Percentiles rank a stretch among this genome's conserved stretches.
Conservation (phyloP, 2,329 filamentous ascomycete species). For the Ceratocystis variospora region DNA sequence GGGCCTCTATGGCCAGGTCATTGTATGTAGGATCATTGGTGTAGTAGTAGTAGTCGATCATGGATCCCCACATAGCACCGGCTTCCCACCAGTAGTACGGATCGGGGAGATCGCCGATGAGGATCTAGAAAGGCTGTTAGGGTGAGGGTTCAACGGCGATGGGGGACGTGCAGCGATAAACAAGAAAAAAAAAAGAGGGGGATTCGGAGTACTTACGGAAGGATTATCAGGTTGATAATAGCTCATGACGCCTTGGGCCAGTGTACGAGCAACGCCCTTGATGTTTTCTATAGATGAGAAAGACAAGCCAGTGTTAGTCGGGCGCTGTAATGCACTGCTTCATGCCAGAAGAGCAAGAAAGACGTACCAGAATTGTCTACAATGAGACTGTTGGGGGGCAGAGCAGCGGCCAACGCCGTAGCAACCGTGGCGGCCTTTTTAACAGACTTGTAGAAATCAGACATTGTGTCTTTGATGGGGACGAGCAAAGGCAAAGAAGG, state of each 20-base stretch:
- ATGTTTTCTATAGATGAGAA: conserved; percentile 34
- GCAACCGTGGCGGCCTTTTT: not conserved
- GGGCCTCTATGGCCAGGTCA: conserved; percentile 41
- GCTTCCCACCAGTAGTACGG: conserved; percentile 59
- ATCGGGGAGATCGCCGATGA: conserved; percentile 44
- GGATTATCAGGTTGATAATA: conserved; percentile 48
- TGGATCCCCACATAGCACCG: conserved; percentile 51
- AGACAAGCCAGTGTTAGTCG: conserved; percentile 28
- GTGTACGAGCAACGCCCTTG: conserved; percentile 43
- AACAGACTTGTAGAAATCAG: conserved; percentile 17
- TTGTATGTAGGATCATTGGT: conserved; percentile 51
- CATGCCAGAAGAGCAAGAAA: not conserved
- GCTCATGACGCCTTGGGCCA: conserved; percentile 47
- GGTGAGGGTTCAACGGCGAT: not conserved
- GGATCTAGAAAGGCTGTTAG: not conserved
- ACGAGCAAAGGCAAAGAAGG: not conserved
- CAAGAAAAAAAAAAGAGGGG: not conserved
- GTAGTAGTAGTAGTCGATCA: conserved; percentile 57
- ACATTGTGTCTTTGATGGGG: not conserved
- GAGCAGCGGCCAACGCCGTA: conserved; percentile 7
- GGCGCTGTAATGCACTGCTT: not conserved
- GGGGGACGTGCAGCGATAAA: conserved; percentile 18
- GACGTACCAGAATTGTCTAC: conserved; percentile 15
- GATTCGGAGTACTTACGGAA: not conserved
- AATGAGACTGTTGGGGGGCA: conserved; percentile 11